Percentiles rank a stretch among this genome's conserved stretches.
phyloP scores from a whole-genome alignment of 495 filamentous ascomycete species.

The Daldinia concentrica region DNA sequence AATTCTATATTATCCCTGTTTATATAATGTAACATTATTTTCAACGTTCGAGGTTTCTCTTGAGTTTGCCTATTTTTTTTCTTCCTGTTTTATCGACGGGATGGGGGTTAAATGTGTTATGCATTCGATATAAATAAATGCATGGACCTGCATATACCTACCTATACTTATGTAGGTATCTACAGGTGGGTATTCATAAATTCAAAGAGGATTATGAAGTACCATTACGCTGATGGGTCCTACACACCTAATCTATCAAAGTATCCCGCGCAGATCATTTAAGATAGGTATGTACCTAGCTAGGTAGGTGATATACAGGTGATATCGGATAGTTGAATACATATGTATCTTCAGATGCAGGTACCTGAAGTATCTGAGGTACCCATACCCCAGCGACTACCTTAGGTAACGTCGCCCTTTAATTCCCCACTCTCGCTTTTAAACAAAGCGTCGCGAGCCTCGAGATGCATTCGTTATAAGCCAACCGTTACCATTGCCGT shows the following conservation, averaged over 20 bases:
- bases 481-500: not conserved
- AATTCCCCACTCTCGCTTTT: constrained; percentile 6
- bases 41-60: not conserved
- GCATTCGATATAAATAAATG: not conserved
- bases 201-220: not conserved
- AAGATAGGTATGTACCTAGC: no score
- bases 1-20: constrained; percentile 12
- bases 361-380: not conserved
- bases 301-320: no score
- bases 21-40: constrained; percentile 1
- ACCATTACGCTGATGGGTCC: not conserved
- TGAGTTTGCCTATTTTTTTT: not conserved
- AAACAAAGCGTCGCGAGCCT: constrained; percentile 5
- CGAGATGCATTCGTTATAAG: not conserved
- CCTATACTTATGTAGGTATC: no score
- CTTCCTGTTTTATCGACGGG: not conserved
- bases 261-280: not conserved
- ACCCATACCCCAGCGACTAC: not conserved
- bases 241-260: not conserved
- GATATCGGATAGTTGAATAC: not conserved
- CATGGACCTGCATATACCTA: no score
- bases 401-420: not conserved
- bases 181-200: not conserved
- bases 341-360: not conserved
- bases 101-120: not conserved